phyloP scores from a whole-genome alignment of 1,284 basidiomycete genomes.

The Baeospora myosura region DNA sequence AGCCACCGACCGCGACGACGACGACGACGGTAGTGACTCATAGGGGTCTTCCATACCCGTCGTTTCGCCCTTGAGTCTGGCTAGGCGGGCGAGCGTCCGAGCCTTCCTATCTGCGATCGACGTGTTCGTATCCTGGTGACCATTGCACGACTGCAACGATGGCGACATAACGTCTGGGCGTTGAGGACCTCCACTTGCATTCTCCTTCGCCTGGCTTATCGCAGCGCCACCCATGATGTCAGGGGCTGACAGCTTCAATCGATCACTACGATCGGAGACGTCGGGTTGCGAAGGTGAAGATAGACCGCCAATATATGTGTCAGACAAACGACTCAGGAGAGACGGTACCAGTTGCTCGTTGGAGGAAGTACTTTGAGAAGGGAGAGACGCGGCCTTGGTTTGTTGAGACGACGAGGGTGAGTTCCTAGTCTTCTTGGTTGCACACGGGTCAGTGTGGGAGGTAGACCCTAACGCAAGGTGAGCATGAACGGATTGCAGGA shows the following conservation, averaged over 20 bases:
- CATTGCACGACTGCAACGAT: not conserved
- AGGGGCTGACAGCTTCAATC: too few relatives aligned
- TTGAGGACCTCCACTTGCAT: too few relatives aligned
- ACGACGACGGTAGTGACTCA: too few relatives aligned
- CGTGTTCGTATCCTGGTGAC: constrained; percentile 10
- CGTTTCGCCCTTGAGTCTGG: constrained; percentile 12
- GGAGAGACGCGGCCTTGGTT: not conserved
- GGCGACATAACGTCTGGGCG: not conserved
- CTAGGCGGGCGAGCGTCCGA: constrained; percentile 22
- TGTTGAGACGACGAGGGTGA: not conserved
- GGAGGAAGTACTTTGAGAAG: too few relatives aligned
- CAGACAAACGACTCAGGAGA: not conserved
- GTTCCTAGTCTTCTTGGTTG: too few relatives aligned
- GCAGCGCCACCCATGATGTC: too few relatives aligned
- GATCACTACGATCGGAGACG: too few relatives aligned
- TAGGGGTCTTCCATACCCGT: not conserved
- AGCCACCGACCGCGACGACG: too few relatives aligned
- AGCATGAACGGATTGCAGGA: constrained; percentile 6
- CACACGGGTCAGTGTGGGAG: too few relatives aligned
- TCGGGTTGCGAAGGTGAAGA: too few relatives aligned
- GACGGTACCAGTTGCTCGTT: not conserved
- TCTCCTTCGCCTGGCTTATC: too few relatives aligned
- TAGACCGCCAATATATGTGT: not conserved
- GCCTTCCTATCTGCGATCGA: constrained; percentile 27
- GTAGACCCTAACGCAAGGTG: constrained; percentile 6